Evolutionary conservation across 257 asterid genomes (phyloP).

Genomic region (Cynanchum wilfordii): DNA sequence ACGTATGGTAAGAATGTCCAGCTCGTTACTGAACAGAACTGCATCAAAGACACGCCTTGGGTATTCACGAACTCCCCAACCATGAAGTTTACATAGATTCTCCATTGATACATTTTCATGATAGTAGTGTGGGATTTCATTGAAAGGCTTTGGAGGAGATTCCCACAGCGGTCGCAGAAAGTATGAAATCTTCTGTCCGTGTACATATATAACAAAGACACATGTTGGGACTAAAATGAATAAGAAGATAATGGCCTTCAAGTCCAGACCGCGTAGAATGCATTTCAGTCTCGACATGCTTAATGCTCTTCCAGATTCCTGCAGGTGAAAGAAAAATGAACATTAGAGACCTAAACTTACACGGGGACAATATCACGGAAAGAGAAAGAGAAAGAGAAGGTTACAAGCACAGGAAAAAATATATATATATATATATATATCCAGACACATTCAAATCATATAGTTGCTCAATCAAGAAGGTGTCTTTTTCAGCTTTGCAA

Average conservation of each 20-base stretch:
- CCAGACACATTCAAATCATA: neutral
- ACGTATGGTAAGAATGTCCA: conserved; percentile 63
- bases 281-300: conserved; percentile 64
- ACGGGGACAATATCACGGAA: neutral
- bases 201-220: conserved; percentile 47
- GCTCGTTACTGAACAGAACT: conserved; percentile 71
- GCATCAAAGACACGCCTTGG: conserved; percentile 88
- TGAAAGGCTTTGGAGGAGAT: conserved; percentile 69
- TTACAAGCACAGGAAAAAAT: neutral
- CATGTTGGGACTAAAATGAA: conserved; percentile 53
- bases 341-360: neutral
- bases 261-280: conserved; percentile 52
- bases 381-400: neutral
- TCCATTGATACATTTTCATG: conserved; percentile 76
- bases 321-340: conserved; percentile 16
- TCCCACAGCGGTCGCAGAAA: conserved; percentile 80
- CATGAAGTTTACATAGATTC: conserved; percentile 70
- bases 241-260: conserved; percentile 49
- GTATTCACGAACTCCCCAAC: conserved; percentile 71
- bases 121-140: conserved; percentile 75
- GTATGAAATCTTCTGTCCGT: conserved; percentile 79
- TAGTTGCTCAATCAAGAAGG: neutral
- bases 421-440: neutral
- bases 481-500: too few relatives aligned
- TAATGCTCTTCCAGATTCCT: conserved; percentile 46